phyloP scores from a whole-genome alignment of 1,284 basidiomycete species.

The Inonotus obliquus region DNA sequence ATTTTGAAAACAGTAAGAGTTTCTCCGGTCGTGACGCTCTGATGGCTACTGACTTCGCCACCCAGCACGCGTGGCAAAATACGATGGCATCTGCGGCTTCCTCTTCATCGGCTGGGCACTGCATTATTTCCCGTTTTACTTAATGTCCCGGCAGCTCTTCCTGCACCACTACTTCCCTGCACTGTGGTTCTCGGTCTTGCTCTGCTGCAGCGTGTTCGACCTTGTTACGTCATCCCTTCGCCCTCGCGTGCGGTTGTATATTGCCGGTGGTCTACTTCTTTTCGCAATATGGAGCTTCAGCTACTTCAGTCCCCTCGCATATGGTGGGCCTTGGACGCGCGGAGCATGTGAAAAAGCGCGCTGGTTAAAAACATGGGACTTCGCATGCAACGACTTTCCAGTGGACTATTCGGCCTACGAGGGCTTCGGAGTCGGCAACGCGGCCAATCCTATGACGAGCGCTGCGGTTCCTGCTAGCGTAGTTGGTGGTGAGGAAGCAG shows the following conservation, averaged over 20 bases:
- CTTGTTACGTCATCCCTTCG: conserved; percentile 75
- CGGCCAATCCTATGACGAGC: neutral
- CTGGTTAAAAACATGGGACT: conserved; percentile 95
- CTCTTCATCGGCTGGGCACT: conserved; percentile 90
- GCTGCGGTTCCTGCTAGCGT: conserved; percentile 5
- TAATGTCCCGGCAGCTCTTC: conserved; percentile 96
- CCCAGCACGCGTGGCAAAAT: conserved; percentile 83
- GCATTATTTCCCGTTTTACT: conserved; percentile 95
- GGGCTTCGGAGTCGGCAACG: neutral
- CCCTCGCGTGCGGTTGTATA: conserved; percentile 74
- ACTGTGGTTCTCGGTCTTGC: conserved; percentile 88
- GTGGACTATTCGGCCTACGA: conserved; percentile 36
- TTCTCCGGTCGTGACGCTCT: neutral
- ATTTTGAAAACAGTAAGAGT: conserved; percentile 83
- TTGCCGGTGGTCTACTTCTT: conserved; percentile 68
- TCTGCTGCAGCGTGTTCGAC: conserved; percentile 81
- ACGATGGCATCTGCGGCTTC: conserved; percentile 89
- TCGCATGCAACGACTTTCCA: conserved; percentile 72
- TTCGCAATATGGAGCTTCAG: conserved; percentile 77
- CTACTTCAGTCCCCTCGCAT: conserved; percentile 80
- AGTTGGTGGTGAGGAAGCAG: conserved; percentile 18
- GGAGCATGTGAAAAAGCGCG: conserved; percentile 71
- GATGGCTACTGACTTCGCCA: conserved; percentile 3
- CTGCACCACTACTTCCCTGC: conserved; percentile 97
- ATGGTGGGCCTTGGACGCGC: conserved; percentile 87